Conservation (phyloP, 257 asterid genomes). For the Gynochthodes officinalis region DNA sequence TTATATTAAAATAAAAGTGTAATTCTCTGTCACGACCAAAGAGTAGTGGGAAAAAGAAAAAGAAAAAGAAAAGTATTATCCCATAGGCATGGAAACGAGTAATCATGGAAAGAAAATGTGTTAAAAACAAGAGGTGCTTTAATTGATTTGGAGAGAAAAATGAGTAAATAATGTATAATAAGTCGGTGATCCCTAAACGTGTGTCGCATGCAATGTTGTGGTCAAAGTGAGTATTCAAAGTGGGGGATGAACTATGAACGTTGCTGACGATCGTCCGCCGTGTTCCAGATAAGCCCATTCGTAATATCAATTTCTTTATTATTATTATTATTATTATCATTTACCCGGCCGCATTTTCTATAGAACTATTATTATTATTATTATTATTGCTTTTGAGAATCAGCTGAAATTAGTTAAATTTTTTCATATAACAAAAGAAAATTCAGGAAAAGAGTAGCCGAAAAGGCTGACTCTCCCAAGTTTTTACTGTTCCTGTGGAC, state of each 20-base stretch:
- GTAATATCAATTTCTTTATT: neutral
- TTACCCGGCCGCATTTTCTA: neutral
- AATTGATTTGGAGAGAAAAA: neutral
- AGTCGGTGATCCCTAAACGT: neutral
- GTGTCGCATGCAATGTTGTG: neutral
- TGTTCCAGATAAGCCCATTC: neutral
- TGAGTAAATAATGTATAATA: neutral
- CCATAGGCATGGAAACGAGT: neutral
- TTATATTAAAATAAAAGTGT: no score
- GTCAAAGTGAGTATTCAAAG: neutral
- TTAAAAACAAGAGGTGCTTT: neutral
- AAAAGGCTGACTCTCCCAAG: no score
- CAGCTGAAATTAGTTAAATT: no score
- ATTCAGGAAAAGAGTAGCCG: no score
- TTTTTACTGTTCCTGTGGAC: no score
- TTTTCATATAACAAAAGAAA: no score
- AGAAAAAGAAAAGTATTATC: no score
- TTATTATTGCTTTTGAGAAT: no score
- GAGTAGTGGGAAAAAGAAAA: no score
- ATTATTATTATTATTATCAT: no score
- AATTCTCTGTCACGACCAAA: no score
- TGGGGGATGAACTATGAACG: neutral
- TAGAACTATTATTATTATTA: no score
- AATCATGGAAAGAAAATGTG: neutral
- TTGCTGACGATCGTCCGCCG: neutral